Evolutionary conservation across 2,329 filamentous ascomycete genomes (phyloP).

Genomic region (Zymoseptoria tritici): DNA sequence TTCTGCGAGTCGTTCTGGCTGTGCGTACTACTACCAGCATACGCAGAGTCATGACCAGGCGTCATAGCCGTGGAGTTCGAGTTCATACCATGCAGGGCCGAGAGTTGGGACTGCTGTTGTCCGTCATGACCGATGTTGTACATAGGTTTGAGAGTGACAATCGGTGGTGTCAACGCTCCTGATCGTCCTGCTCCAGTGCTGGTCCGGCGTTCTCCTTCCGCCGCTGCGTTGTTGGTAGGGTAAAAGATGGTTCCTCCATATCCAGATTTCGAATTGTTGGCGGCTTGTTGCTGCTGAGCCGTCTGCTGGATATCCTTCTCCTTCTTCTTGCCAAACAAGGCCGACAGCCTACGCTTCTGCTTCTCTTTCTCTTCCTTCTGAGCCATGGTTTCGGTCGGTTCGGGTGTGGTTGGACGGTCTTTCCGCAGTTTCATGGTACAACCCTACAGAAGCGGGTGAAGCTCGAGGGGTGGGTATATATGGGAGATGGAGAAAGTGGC

Average conservation of each 20-base stretch:
- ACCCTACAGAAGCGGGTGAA: neutral
- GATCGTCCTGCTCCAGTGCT: neutral
- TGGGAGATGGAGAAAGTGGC: neutral
- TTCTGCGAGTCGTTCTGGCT: conserved; percentile 9
- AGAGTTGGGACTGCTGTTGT: neutral
- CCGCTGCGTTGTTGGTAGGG: neutral
- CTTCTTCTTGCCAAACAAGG: conserved; percentile 17
- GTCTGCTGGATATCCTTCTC: neutral
- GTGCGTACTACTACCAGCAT: conserved; percentile 17
- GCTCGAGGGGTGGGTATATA: neutral
- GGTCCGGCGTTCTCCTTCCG: neutral
- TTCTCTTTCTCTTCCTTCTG: conserved; percentile 4
- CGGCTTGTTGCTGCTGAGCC: neutral
- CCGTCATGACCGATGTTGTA: neutral
- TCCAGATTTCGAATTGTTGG: neutral
- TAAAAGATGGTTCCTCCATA: neutral
- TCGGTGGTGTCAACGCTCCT: neutral
- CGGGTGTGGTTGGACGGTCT: neutral
- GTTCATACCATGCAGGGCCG: neutral
- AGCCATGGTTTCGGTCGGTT: neutral
- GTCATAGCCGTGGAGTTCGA: neutral
- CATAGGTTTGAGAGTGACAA: neutral
- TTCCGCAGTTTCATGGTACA: neutral
- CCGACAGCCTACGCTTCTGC: conserved; percentile 14
- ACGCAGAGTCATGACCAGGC: conserved; percentile 18